Base-by-base conservation (phyloP, 768 basidiomycete genomes). In the Boletus speciosus region DNA sequence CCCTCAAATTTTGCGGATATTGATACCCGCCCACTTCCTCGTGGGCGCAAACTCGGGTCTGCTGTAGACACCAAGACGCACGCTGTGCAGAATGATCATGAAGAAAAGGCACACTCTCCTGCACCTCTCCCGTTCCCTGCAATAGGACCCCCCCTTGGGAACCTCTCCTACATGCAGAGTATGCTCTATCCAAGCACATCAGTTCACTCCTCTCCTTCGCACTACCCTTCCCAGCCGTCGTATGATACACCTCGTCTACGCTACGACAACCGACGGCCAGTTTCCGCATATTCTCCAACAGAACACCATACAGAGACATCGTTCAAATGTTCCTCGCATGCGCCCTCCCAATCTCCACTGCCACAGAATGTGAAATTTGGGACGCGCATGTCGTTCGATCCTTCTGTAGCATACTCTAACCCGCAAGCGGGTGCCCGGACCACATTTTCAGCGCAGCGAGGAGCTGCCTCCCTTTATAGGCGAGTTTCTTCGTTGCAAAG, bases 401-500 rank as follows among this genome's bases (percentile, higher is more conserved):
- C 77, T 27, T 76, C 74, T 9, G 57, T 78, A 43, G 82, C 82
- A 14, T 84, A 84, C 60, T 51, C 65, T 15, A 66, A 55, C 38
- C 57, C 55, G 29, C 56, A 55, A 45, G 57, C 56, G n/a, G 51
- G 50, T 44, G 16, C 35, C 48, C 40, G 29, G 54, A 35, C 38
- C 29, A 6, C 38, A 6, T 23, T 14, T 7, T 21, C 49, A 55
- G 47, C 55, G 25, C 62, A 60, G n/a, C 59, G 53, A 21, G 49
- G 58, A n/a, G 42, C 79, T 1, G 57, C 73, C 15, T 72, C 79
- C 3, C 76, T 87, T 31, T 88, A 88, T 72, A 83, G 80, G 86
- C 82, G 60, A 46, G 77, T 42, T 25, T 21, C 15, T n/a, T 31
- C 38, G 12, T 47, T 23, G 7, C 23, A 51, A 10, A 35, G 31